Evolutionary conservation across 495 filamentous ascomycete genomes (phyloP), one percentile per base, ranked within the genome.

Genomic region (Xylaria intraflava): DNA sequence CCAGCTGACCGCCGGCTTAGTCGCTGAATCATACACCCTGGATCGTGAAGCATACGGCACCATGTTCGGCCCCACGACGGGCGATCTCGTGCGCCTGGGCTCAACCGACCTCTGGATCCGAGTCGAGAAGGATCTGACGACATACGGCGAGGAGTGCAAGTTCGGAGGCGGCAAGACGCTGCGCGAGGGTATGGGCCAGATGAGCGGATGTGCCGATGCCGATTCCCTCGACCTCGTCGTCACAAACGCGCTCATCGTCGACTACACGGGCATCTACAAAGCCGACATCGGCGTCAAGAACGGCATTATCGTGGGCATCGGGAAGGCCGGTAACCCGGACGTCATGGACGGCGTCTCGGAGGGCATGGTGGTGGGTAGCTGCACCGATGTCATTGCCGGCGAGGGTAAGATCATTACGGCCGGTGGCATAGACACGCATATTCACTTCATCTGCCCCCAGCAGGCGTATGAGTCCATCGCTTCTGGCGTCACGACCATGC

Each of bases 371-470:
- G 83, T 97, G 12, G 93, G 94, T 2, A 83, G 84, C 30, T 90
- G 89, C 51, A 98, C 93, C 0, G 93, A 98, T 72, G 88, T 96
- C n/a, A 85, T 98, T 65, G 91, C 93, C 9, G 93, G 85, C 14
- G 93, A 98, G 68, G 83, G 88, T 56, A 89, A 89, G 72, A 97
- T 98, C 53, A 67, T 98, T 22, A 98, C 93, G 1, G 89, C 90
- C 10, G 93, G 93, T 62, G 93, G 87, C 2, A 81, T 96, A 52
- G 93, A 98, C 68, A 84, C 87, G 19, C 93, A 98, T 66, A 89
- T 98, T 55, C 93, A 98, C 66, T 89, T 93, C 58, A 97, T 98
- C 62, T 97, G 92, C 65, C 93, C 94, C 11, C 93, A 98, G 65
- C 93, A 98, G 71, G 88, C 83, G 1, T 74, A 87, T 39, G 94